Evolutionary conservation across 169 alveolate genomes (phyloP).

Genomic region (Cryptosporidium canis): DNA sequence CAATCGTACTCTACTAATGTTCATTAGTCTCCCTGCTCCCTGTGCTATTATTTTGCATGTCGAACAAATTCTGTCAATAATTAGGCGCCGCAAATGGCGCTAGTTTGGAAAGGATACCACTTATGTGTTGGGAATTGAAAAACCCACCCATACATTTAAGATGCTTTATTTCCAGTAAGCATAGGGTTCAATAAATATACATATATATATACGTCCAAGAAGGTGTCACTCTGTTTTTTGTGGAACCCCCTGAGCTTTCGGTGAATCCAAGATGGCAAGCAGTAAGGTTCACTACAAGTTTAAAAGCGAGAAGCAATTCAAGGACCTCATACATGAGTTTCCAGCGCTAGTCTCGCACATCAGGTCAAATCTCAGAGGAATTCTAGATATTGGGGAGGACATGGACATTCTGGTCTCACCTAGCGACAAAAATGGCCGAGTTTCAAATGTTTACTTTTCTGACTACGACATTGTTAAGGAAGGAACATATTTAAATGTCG

Average conservation of each 20-base stretch:
- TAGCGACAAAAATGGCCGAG: conserved; percentile 42
- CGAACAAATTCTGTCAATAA: neutral
- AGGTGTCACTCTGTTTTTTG: neutral
- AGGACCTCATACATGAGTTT: conserved; percentile 34
- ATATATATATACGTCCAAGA: no score
- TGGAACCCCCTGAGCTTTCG: neutral
- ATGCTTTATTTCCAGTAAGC: neutral
- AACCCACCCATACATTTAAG: neutral
- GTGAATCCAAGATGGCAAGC: neutral
- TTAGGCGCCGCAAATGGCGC: conserved; percentile 1
- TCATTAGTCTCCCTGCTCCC: neutral
- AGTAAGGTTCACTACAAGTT: conserved; percentile 32
- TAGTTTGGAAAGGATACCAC: neutral
- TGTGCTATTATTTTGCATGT: neutral
- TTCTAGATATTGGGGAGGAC: conserved; percentile 63
- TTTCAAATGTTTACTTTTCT: conserved; percentile 42
- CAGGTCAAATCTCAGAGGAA: conserved; percentile 50
- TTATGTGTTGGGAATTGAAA: neutral
- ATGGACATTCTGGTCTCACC: conserved; percentile 49
- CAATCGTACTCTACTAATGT: neutral
- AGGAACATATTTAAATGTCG: conserved; percentile 51
- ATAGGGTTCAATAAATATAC: neutral
- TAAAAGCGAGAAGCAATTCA: conserved; percentile 61
- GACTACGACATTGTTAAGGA: conserved; percentile 42
- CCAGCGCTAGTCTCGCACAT: conserved; percentile 65